phyloP scores from a whole-genome alignment of 306 rosid genomes.

The Lathyrus sativus region DNA sequence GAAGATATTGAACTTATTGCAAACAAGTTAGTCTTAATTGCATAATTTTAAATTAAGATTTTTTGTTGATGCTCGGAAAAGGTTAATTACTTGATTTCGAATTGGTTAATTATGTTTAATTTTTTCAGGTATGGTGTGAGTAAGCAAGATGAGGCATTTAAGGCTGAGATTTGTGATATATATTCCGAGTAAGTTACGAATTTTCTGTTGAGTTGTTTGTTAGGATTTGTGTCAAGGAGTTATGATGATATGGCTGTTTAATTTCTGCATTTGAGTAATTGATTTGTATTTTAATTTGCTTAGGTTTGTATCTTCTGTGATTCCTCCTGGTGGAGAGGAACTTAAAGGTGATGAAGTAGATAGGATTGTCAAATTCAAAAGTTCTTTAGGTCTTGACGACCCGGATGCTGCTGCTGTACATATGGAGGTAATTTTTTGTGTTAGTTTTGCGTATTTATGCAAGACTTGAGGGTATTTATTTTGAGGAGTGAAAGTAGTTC shows the following conservation, averaged over 20 bases:
- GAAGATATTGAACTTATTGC: slow-evolving; percentile 88
- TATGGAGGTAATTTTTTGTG: slow-evolving; percentile 70
- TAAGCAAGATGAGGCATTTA: slow-evolving; percentile 88
- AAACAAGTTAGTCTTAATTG: slow-evolving; percentile 55
- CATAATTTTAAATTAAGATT: too few relatives aligned
- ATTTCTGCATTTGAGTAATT: slow-evolving; percentile 29
- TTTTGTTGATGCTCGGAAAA: too few relatives aligned
- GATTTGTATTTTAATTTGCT: slow-evolving; percentile 6
- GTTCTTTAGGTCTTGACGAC: slow-evolving; percentile 87
- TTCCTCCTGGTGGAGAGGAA: slow-evolving; percentile 82
- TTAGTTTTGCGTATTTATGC: slow-evolving; percentile 3
- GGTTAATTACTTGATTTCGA: slow-evolving; percentile 15
- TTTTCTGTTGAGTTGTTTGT: slow-evolving; percentile 9
- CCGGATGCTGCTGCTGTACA: slow-evolving; percentile 98
- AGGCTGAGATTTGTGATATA: slow-evolving; percentile 79
- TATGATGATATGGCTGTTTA: slow-evolving; percentile 25
- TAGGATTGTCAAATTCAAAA: slow-evolving; percentile 69
- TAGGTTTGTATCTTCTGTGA: slow-evolving; percentile 78
- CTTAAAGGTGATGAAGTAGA: slow-evolving; percentile 86
- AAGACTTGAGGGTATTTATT: slow-evolving; percentile 27
- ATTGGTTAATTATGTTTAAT: not conserved
- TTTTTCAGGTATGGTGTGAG: slow-evolving; percentile 75
- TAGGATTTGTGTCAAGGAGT: not conserved
- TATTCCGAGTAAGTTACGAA: slow-evolving; percentile 60
- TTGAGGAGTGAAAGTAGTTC: slow-evolving; percentile 25